phyloP scores from a whole-genome alignment of 2,329 filamentous ascomycete species.

The Leptographium galeiforme region DNA sequence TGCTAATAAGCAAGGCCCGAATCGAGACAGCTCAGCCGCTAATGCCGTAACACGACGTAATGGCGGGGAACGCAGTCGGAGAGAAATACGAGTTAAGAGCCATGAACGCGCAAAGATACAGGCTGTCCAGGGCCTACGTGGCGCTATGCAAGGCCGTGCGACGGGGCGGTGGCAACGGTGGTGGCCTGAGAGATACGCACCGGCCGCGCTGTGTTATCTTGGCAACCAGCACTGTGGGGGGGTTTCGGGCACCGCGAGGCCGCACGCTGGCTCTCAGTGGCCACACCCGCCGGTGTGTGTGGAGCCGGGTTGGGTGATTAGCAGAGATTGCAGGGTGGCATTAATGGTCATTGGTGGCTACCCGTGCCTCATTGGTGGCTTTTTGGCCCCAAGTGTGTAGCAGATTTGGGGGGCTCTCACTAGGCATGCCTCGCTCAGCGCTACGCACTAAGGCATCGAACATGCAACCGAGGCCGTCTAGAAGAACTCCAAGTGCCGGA shows the following conservation, averaged over 20 bases:
- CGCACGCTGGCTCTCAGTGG: not conserved
- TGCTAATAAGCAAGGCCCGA: not conserved
- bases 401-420: not conserved
- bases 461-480: not conserved
- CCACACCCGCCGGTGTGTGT: not conserved
- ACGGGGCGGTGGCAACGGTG: too few relatives aligned
- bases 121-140: too few relatives aligned
- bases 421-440: not conserved
- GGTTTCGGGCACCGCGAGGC: not conserved
- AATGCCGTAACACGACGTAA: not conserved
- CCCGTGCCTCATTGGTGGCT: not conserved
- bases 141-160: too few relatives aligned
- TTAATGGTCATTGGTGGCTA: not conserved
- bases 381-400: not conserved
- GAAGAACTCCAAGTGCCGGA: not conserved
- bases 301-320: not conserved
- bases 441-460: not conserved
- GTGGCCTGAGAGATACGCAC: too few relatives aligned
- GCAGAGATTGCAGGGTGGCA: constrained; percentile 3
- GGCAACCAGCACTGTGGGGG: not conserved
- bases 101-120: too few relatives aligned
- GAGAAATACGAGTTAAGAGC: not conserved
- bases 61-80: not conserved
- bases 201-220: not conserved
- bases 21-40: not conserved